These are phyloP conservation scores for Articulospora tetracladia DNA, from an alignment of 495 filamentous ascomycete genomes.

Conservation along the genomic window DNA sequence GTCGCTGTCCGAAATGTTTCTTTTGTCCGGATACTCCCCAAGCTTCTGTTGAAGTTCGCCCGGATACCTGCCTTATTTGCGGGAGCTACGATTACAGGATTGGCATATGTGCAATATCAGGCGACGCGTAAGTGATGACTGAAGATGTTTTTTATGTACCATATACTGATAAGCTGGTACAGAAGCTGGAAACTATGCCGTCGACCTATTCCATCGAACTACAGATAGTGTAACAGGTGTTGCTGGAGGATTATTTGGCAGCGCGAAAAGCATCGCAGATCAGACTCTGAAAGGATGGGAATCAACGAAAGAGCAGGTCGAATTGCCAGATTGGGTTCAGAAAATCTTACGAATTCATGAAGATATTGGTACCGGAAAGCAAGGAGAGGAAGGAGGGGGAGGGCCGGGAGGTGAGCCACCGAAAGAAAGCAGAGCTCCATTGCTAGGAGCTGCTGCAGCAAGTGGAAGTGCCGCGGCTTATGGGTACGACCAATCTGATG, in stretches of 20 bases:
- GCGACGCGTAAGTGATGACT: slow-evolving; percentile 66
- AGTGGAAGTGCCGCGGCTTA: slow-evolving; percentile 67
- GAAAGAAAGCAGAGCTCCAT: slow-evolving; percentile 52
- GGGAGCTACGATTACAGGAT: slow-evolving; percentile 76
- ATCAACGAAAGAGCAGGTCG: slow-evolving; percentile 72
- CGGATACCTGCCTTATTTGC: slow-evolving; percentile 88
- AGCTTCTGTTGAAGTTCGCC: slow-evolving; percentile 81
- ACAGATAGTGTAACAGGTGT: slow-evolving; percentile 63
- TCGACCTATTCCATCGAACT: slow-evolving; percentile 70
- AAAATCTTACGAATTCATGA: slow-evolving; percentile 62
- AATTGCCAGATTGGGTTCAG: slow-evolving; percentile 83
- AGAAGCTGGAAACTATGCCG: slow-evolving; percentile 89
- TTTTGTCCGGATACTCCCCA: slow-evolving; percentile 81
- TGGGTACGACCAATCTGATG: slow-evolving; percentile 61
- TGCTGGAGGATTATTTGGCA: slow-evolving; percentile 62
- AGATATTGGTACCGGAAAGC: slow-evolving; percentile 34
- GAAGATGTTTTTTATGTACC: not conserved
- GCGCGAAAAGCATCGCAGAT: slow-evolving; percentile 67
- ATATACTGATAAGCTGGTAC: slow-evolving; percentile 8
- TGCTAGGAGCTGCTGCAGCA: slow-evolving; percentile 51
- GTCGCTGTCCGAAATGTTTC: slow-evolving; percentile 82
- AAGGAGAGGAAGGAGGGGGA: slow-evolving; percentile 37
- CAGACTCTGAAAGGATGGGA: slow-evolving; percentile 80
- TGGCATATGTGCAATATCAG: slow-evolving; percentile 95
- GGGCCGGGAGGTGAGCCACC: slow-evolving; percentile 44